These are phyloP conservation scores for Cocos nucifera DNA, from an alignment of 176 grass and related monocot genomes.

Conservation along the genomic window DNA sequence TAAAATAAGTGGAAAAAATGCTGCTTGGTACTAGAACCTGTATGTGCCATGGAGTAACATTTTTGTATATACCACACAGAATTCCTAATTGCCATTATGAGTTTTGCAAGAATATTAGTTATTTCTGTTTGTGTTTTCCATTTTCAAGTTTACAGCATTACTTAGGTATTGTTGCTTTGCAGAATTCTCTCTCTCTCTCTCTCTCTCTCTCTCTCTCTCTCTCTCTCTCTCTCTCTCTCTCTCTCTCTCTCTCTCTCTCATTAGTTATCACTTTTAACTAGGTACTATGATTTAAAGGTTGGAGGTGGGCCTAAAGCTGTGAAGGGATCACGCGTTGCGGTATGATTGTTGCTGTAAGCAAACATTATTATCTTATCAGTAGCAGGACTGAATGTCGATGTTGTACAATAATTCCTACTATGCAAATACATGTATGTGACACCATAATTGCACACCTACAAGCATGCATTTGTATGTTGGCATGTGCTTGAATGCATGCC, in stretches of 20 bases:
- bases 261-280: conserved; percentile 24
- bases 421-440: too few relatives aligned
- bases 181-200: background rate
- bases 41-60: too few relatives aligned
- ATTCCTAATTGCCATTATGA: conserved; percentile 3
- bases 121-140: background rate
- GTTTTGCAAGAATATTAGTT: background rate
- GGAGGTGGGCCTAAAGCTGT: conserved; percentile 68
- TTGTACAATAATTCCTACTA: too few relatives aligned
- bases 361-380: too few relatives aligned
- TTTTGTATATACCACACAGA: background rate
- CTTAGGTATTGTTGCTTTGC: background rate
- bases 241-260: conserved; percentile 1
- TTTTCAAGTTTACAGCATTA: background rate
- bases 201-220: background rate
- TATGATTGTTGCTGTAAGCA: conserved; percentile 27
- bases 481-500: too few relatives aligned
- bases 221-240: conserved; percentile 11
- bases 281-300: conserved; percentile 92
- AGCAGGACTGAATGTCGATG: too few relatives aligned
- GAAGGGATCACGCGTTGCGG: conserved; percentile 86
- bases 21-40: too few relatives aligned
- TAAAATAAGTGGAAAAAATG: too few relatives aligned
- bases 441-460: too few relatives aligned
- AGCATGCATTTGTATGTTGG: too few relatives aligned